Evolutionary conservation across 805 yeast genomes (phyloP), one percentile per base, ranked within the genome.

Genomic region (Sugiyamaella smithiae): DNA sequence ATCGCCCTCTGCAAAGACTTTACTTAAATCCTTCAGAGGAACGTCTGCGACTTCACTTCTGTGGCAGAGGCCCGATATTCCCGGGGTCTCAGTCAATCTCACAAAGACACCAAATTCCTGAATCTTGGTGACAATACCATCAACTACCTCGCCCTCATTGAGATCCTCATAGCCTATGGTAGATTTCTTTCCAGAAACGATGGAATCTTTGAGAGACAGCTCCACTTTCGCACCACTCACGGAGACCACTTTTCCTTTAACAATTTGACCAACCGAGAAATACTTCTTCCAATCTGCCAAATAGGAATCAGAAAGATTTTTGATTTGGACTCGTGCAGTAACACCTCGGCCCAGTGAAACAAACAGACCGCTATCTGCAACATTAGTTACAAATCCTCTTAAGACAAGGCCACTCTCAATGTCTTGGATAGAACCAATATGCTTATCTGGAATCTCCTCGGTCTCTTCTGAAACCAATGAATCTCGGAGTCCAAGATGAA

Each of bases 61-160:
- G 63, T 91, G 97, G 58, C 96, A 89, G 56, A 91, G 76, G 49
- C 98, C 99, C 60, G 85, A 80, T 50, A 89, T 74, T 59, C 80
- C 80, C 47, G 78, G 69, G 35, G 93, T 82, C 40, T 84, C 86
- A 56, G 84, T 89, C 47, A 91, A 72, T 54, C 80, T 82, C 45
- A 91, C 85, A 62, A 91, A 91, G 2, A 88, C 96, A 71, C 99
- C 99, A 63, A 83, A 91, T 41, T 87, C 95, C 28, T 89, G 82
- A 35, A 83, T 86, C 52, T 78, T 78, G 63, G 79, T 82, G 38
- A 91, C 84, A 2, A 82, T 69, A 63, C 97, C 99, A 61, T 85
- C 91, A 57, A 72, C 80, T 25, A 83, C 69, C 23, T 84, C 86
- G 48, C 86, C 95, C 45, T 75, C 81, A 49, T 78, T 68, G 48